Conservation (phyloP, 2,329 filamentous ascomycete genomes). For the Diaporthe sp. region DNA sequence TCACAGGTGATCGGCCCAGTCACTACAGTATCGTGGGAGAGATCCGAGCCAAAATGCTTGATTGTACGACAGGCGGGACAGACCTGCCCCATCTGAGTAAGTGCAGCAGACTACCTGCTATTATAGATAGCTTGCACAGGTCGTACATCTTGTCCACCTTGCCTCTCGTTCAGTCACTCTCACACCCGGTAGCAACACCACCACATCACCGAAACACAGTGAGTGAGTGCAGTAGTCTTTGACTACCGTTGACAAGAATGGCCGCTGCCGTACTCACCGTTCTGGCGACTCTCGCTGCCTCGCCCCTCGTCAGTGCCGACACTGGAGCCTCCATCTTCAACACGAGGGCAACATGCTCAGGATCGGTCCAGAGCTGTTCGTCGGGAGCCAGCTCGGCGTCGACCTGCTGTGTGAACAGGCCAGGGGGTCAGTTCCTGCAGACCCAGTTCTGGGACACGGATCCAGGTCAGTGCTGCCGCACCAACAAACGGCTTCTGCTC, state of each 20-base stretch:
- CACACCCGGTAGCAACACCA: not conserved
- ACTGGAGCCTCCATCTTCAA: constrained; percentile 36
- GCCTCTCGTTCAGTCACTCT: not conserved
- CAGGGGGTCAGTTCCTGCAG: constrained; percentile 39
- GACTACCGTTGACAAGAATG: constrained; percentile 19
- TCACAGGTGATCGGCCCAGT: constrained; percentile 22
- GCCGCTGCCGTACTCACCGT: constrained; percentile 9
- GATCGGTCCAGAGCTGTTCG: constrained; percentile 39
- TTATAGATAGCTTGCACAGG: not conserved
- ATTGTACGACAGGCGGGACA: constrained; percentile 17
- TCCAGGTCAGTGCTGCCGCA: constrained; percentile 33
- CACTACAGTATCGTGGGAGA: not conserved
- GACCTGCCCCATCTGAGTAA: constrained; percentile 3
- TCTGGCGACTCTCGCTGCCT: constrained; percentile 29
- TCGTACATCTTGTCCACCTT: not conserved
- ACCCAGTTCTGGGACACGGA: constrained; percentile 42
- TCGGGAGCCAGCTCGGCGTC: constrained; percentile 23
- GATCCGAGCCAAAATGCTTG: constrained; percentile 10
- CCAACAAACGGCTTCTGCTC: not conserved
- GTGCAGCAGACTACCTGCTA: not conserved
- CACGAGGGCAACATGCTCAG: constrained; percentile 35
- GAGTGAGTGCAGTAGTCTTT: not conserved
- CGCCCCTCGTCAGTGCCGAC: constrained; percentile 22
- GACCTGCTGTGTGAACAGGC: constrained; percentile 39
- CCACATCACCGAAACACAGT: not conserved